Evolutionary conservation across 2,329 filamentous ascomycete species (phyloP).

Genomic region (Colletotrichum siamense): DNA sequence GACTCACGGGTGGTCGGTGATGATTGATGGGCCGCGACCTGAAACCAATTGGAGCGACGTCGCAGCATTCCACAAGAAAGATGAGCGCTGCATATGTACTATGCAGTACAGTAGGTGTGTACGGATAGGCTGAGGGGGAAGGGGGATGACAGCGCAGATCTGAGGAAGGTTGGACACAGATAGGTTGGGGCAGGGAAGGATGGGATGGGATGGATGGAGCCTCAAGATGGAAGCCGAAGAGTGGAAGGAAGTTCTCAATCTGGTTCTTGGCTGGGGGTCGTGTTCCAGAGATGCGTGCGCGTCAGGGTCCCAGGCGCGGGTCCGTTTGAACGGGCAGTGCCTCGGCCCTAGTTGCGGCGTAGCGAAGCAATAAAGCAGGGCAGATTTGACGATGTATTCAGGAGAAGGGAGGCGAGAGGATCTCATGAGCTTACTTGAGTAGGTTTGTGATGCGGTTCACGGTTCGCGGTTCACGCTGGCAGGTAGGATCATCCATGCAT

Average conservation of each 20-base stretch:
- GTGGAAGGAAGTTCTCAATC: not conserved
- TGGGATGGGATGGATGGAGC: not conserved
- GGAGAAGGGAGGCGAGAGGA: not conserved
- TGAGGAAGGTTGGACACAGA: not conserved
- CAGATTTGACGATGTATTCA: not conserved
- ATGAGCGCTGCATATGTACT: not conserved
- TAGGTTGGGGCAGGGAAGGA: not conserved
- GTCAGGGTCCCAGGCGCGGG: not conserved
- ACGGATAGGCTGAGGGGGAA: not conserved
- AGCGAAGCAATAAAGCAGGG: not conserved
- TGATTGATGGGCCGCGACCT: not conserved
- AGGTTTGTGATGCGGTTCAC: not conserved
- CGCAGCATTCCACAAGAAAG: not conserved
- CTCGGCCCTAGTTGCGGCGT: slow-evolving; percentile 1
- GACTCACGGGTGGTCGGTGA: not conserved
- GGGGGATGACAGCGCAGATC: not conserved
- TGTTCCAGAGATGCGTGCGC: slow-evolving; percentile 13
- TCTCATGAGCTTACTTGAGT: not conserved
- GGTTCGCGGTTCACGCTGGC: not conserved
- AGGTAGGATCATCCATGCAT: not conserved
- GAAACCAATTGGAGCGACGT: slow-evolving; percentile 8
- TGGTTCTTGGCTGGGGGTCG: not conserved
- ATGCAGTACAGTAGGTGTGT: not conserved
- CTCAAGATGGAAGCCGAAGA: not conserved
- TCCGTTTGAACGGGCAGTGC: slow-evolving; percentile 10